These are phyloP conservation scores for Eimeria praecox DNA, from an alignment of 169 alveolate genomes.

Conservation along the genomic window DNA sequence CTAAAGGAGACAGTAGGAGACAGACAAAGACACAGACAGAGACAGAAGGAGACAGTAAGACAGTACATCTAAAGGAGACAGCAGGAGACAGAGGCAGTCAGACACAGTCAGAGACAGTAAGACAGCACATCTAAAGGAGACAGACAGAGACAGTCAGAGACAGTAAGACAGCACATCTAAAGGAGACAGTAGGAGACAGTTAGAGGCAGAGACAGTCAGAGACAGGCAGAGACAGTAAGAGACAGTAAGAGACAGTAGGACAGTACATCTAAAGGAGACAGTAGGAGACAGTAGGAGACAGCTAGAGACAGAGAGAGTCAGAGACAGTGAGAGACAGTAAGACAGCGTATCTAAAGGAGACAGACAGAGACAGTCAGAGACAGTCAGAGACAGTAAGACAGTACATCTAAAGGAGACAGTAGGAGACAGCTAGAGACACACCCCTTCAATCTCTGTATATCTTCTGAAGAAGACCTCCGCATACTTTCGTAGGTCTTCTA, in stretches of 20 bases:
- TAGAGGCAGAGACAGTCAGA: too few relatives aligned
- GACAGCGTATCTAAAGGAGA: not conserved
- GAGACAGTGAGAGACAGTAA: not conserved
- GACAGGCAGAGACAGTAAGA: too few relatives aligned
- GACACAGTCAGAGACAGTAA: not conserved
- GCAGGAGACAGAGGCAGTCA: too few relatives aligned
- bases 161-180: constrained; percentile 3
- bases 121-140: not conserved
- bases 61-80: too few relatives aligned
- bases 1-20: not conserved
- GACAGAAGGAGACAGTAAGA: not conserved
- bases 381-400: not conserved
- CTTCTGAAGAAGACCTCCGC: constrained; percentile 74
- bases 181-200: not conserved
- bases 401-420: constrained; percentile 10
- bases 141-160: not conserved
- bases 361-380: not conserved
- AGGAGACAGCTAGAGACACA: not conserved
- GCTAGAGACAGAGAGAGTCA: not conserved
- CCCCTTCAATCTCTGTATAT: too few relatives aligned
- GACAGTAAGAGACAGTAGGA: not conserved
- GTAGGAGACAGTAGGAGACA: not conserved
- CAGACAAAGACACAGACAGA: constrained; percentile 1
- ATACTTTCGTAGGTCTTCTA: constrained; percentile 55
- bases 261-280: not conserved